Conservation (phyloP, 2,329 filamentous ascomycete species). For the Neofusicoccum sp. region DNA sequence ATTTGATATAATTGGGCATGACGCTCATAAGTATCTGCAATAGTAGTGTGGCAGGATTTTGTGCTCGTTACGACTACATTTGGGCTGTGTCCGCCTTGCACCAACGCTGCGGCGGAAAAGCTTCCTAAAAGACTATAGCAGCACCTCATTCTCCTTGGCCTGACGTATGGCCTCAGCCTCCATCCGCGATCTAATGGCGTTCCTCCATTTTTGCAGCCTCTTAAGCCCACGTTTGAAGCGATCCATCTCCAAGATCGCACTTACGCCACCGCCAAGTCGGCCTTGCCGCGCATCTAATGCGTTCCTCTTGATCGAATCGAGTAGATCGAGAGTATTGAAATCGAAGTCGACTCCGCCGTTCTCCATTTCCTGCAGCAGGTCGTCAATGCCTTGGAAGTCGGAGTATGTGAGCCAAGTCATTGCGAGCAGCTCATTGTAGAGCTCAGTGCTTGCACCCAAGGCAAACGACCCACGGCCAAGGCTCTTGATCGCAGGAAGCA, state of each 20-base stretch:
- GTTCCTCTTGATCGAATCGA: slow-evolving; percentile 36
- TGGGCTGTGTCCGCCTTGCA: background rate
- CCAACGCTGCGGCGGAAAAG: background rate
- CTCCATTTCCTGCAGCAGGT: slow-evolving; percentile 65
- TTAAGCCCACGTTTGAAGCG: slow-evolving; percentile 29
- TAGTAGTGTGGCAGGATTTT: background rate
- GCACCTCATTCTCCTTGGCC: slow-evolving; percentile 8
- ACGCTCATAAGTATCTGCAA: background rate
- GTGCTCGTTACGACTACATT: background rate
- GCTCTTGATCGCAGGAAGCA: slow-evolving; percentile 66
- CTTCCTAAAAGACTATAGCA: background rate
- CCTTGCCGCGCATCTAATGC: slow-evolving; percentile 26
- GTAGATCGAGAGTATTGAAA: slow-evolving; percentile 42
- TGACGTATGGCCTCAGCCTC: slow-evolving; percentile 24
- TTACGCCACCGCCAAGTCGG: slow-evolving; percentile 26
- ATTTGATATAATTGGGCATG: background rate
- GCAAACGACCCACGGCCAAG: slow-evolving; percentile 69
- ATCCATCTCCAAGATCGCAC: slow-evolving; percentile 37
- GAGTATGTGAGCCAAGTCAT: slow-evolving; percentile 62
- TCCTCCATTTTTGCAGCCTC: slow-evolving; percentile 34
- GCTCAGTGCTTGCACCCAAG: slow-evolving; percentile 65
- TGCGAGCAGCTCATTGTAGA: slow-evolving; percentile 66
- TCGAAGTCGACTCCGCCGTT: slow-evolving; percentile 61
- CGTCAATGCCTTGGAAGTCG: slow-evolving; percentile 56
- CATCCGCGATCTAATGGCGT: slow-evolving; percentile 29